phyloP scores from a whole-genome alignment of 2,329 filamentous ascomycete genomes.

The Colletotrichum tropicicola region DNA sequence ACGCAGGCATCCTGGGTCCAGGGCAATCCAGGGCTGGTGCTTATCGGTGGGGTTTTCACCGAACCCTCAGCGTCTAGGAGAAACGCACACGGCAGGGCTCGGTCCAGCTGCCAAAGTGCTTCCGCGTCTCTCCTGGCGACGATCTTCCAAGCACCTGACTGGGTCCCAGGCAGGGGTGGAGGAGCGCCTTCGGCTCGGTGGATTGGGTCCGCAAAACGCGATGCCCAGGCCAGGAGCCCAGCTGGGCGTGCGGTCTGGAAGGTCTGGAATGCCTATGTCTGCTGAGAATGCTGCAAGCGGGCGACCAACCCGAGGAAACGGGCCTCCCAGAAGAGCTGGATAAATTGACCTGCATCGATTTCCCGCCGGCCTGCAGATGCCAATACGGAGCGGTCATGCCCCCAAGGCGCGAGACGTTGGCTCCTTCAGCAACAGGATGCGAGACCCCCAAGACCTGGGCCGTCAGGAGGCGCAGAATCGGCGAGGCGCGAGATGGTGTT shows the following conservation, averaged over 20 bases:
- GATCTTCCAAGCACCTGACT: conserved; percentile 22
- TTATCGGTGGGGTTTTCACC: conserved; percentile 20
- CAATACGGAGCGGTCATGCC: conserved; percentile 14
- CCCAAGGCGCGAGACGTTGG: neutral
- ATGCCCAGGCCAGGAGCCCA: conserved; percentile 11
- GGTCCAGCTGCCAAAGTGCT: conserved; percentile 21
- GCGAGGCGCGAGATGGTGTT: neutral
- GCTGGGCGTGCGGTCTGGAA: conserved; percentile 12
- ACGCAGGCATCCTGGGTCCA: neutral
- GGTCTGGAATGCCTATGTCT: conserved; percentile 22
- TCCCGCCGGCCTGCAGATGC: conserved; percentile 22
- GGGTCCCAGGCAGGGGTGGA: neutral
- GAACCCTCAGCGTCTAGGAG: conserved; percentile 6
- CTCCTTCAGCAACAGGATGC: neutral
- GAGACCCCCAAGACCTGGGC: neutral
- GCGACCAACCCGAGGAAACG: conserved; percentile 1
- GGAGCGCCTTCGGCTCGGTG: conserved; percentile 6
- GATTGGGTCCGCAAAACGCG: conserved; percentile 8
- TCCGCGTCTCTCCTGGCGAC: conserved; percentile 24
- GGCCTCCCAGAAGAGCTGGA: conserved; percentile 8
- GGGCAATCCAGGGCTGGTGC: neutral
- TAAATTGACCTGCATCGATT: conserved; percentile 20
- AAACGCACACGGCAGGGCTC: conserved; percentile 6
- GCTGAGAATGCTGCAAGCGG: conserved; percentile 27
- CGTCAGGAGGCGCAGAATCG: conserved; percentile 13